Evolutionary conservation across 495 filamentous ascomycete species (phyloP).

Genomic region (Pseudoneurospora amorphoporcata): DNA sequence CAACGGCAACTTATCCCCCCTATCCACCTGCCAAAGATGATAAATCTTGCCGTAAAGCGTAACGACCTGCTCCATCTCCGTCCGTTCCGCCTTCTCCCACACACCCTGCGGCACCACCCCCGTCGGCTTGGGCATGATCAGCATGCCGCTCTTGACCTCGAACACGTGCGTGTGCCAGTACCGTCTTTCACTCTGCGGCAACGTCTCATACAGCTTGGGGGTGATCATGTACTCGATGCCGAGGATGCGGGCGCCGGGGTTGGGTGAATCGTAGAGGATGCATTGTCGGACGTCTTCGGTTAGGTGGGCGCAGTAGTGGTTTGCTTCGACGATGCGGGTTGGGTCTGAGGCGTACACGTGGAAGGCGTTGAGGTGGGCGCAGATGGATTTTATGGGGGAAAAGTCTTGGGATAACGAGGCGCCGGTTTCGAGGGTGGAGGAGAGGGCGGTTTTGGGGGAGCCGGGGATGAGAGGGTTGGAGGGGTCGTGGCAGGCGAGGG

Average conservation of each 20-base stretch:
- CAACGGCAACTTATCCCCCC: constrained; percentile 65
- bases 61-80: constrained; percentile 66
- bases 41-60: constrained; percentile 81
- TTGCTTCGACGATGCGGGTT: constrained; percentile 58
- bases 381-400: constrained; percentile 62
- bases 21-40: constrained; percentile 80
- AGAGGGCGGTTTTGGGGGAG: constrained; percentile 42
- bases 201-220: constrained; percentile 52
- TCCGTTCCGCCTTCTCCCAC: constrained; percentile 70
- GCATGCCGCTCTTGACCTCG: constrained; percentile 79
- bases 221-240: constrained; percentile 93
- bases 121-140: constrained; percentile 67
- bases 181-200: constrained; percentile 53
- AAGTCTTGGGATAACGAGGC: constrained; percentile 52
- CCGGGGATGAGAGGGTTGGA: constrained; percentile 27
- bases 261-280: constrained; percentile 71
- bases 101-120: constrained; percentile 36
- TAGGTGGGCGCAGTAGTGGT: constrained; percentile 79
- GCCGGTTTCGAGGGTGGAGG: constrained; percentile 54
- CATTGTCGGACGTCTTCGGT: constrained; percentile 68
- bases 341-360: constrained; percentile 68
- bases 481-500: neutral
- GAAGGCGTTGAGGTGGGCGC: constrained; percentile 79
- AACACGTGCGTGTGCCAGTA: constrained; percentile 79
- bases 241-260: constrained; percentile 59